These are phyloP conservation scores for Fusarium subtropicale DNA, from an alignment of 2,329 filamentous ascomycete genomes.

Conservation along the genomic window DNA sequence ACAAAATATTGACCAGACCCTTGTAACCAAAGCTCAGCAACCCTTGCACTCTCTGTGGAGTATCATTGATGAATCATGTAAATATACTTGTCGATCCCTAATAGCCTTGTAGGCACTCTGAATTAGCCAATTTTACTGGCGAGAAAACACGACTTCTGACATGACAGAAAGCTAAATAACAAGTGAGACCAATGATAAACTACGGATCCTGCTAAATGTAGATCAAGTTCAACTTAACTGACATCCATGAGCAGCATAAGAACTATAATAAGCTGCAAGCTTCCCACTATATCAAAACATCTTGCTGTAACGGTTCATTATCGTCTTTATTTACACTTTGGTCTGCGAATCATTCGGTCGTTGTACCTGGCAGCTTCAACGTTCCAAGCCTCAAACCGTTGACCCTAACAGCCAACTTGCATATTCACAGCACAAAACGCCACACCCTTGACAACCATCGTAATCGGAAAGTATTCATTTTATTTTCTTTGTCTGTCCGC, in stretches of 20 bases:
- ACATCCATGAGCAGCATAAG: background rate
- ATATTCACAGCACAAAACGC: background rate
- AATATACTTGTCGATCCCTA: background rate
- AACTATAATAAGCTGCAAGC: background rate
- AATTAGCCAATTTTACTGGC: background rate
- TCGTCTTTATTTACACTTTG: background rate
- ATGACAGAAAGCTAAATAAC: background rate
- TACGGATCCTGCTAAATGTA: background rate
- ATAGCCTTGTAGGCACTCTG: background rate
- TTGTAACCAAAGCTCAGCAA: background rate
- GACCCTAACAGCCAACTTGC: background rate
- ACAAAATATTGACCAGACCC: background rate
- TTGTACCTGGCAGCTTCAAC: background rate
- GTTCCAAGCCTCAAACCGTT: slow-evolving; percentile 1
- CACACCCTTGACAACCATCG: background rate
- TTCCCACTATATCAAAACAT: background rate
- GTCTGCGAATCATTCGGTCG: background rate
- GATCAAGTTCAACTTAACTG: background rate
- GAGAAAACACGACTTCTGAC: background rate
- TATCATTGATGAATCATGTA: background rate
- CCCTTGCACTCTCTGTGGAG: background rate
- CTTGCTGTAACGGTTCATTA: background rate
- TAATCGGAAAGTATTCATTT: slow-evolving; percentile 3
- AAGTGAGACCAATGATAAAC: background rate
- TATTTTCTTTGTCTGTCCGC: slow-evolving; percentile 16